Percentiles rank a stretch among this genome's conserved stretches.
Evolutionary conservation across 2,329 filamentous ascomycete species (phyloP).

Genomic region (Penicillium decumbens): DNA sequence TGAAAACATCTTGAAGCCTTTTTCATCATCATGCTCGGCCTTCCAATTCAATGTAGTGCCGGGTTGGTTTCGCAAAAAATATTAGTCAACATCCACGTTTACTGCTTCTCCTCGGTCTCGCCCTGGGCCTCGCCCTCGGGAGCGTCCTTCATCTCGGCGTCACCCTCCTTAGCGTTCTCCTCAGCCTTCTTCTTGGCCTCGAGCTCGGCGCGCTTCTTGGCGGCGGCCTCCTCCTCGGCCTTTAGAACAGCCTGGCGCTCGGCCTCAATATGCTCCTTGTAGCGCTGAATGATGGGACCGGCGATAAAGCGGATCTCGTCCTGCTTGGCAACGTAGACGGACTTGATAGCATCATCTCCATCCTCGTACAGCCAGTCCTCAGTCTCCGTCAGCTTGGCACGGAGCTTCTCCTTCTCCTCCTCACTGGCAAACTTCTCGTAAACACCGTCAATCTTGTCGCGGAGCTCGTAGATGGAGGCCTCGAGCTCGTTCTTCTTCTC

Average conservation of each 20-base stretch:
- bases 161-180: conserved; percentile 51
- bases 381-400: conserved; percentile 2
- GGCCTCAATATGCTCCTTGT: conserved; percentile 84
- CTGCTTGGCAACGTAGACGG: conserved; percentile 87
- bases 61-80: neutral
- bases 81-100: conserved; percentile 9
- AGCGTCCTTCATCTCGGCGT: conserved; percentile 59
- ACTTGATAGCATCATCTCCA: conserved; percentile 90
- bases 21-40: conserved; percentile 20
- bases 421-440: conserved; percentile 65
- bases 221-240: conserved; percentile 61
- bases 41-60: neutral
- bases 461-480: conserved; percentile 93
- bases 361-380: conserved; percentile 99
- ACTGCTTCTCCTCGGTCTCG: conserved; percentile 39
- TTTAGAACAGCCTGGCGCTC: conserved; percentile 70
- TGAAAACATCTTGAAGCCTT: conserved; percentile 25
- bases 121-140: conserved; percentile 36
- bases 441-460: conserved; percentile 88
- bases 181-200: conserved; percentile 71
- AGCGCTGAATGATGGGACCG: conserved; percentile 86
- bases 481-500: conserved; percentile 99
- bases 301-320: conserved; percentile 90
- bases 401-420: conserved; percentile 74
- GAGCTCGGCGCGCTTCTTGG: conserved; percentile 59